These are phyloP conservation scores for Mucor circinelloides DNA, from an alignment of 371 early-diverging fungal genomes.

Conservation along the genomic window DNA sequence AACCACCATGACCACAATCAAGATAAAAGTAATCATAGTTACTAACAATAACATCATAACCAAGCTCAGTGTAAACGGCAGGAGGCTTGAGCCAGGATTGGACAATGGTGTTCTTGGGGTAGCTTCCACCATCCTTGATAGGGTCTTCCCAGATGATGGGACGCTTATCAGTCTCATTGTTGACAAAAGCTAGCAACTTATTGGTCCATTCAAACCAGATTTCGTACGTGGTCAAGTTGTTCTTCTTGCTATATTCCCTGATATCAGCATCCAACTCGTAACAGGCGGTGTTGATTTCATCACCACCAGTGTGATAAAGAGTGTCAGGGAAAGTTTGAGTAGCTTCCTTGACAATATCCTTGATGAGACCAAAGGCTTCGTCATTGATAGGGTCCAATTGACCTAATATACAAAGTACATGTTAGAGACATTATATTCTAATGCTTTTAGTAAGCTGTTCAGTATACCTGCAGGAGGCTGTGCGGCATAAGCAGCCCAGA, in stretches of 20 bases:
- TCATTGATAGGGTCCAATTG: conserved; percentile 61
- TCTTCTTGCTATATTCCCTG: conserved; percentile 26
- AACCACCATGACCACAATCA: conserved; percentile 73
- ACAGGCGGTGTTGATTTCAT: conserved; percentile 75
- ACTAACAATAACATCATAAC: conserved; percentile 62
- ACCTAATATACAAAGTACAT: neutral
- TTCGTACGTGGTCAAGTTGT: conserved; percentile 8
- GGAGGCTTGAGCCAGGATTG: conserved; percentile 62
- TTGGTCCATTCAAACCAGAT: conserved; percentile 43
- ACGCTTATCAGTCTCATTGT: conserved; percentile 33
- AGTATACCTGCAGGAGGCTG: conserved; percentile 68
- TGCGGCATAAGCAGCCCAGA: conserved; percentile 59
- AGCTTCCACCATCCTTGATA: conserved; percentile 26
- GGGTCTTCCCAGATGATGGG: conserved; percentile 55
- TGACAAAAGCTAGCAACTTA: conserved; percentile 30
- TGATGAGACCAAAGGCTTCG: conserved; percentile 57
- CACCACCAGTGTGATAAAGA: conserved; percentile 74
- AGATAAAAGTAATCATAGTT: conserved; percentile 68
- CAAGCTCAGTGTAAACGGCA: conserved; percentile 45
- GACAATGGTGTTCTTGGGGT: conserved; percentile 50
- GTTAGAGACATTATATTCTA: neutral
- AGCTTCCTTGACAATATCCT: conserved; percentile 66
- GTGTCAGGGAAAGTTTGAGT: conserved; percentile 65
- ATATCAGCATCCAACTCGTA: conserved; percentile 48
- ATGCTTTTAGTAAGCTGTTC: neutral